phyloP scores from a whole-genome alignment of 2,329 filamentous ascomycete genomes.

The Orbilia quercus region DNA sequence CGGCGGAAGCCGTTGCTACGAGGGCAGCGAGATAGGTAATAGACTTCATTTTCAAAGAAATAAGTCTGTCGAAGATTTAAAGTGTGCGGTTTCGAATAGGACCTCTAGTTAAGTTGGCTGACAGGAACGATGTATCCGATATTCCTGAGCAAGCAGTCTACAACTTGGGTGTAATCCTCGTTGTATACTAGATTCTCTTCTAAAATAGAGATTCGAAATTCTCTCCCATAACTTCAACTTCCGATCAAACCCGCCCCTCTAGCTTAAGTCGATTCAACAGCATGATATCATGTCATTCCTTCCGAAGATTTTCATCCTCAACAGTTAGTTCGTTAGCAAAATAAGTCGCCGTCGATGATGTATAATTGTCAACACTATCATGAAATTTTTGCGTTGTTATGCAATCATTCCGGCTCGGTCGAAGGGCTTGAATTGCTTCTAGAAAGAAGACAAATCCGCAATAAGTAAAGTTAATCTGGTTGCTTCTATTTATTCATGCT shows the following conservation, averaged over 20 bases:
- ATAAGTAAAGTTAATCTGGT: background rate
- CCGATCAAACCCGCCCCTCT: too few species aligned
- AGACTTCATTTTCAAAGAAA: conserved; percentile 42
- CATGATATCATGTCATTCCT: background rate
- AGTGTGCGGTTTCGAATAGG: background rate
- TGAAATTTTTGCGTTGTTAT: conserved; percentile 9
- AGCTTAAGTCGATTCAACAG: background rate
- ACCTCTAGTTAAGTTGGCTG: background rate
- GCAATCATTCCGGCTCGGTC: too few species aligned
- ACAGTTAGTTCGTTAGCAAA: background rate
- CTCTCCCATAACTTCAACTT: too few species aligned
- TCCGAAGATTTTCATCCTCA: background rate
- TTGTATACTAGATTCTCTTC: too few species aligned
- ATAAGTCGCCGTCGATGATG: conserved; percentile 27
- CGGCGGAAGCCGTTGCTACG: conserved; percentile 7
- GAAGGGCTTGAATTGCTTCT: background rate
- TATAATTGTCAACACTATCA: conserved; percentile 1
- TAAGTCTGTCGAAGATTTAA: too few species aligned
- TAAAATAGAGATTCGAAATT: too few species aligned
- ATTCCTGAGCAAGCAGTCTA: background rate
- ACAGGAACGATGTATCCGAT: too few species aligned
- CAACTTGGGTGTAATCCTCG: too few species aligned
- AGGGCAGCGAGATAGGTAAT: conserved; percentile 17
- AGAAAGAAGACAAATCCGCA: background rate
- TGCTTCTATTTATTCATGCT: conserved; percentile 1